Conservation (phyloP, 148 eudicot species). For the Rhododendron mucronatum region DNA sequence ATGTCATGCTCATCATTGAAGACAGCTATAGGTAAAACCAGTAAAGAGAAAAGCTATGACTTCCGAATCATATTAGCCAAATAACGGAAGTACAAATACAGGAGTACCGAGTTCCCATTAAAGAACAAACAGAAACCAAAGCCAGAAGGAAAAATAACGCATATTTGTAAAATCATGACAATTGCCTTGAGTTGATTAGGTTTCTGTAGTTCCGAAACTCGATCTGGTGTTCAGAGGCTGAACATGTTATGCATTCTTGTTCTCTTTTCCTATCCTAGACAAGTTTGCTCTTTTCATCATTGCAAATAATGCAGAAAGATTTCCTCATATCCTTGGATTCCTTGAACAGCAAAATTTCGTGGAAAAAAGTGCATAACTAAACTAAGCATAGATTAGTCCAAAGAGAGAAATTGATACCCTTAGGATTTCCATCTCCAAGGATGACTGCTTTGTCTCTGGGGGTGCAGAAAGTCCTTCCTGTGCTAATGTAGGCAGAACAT, state of each 20-base stretch:
- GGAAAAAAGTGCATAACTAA: neutral
- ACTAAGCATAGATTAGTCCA: neutral
- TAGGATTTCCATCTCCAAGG: conserved; percentile 49
- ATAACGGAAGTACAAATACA: neutral
- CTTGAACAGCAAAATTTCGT: neutral
- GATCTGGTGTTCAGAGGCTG: neutral
- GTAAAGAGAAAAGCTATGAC: neutral
- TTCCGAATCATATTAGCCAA: neutral
- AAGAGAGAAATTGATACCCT: conserved; percentile 24
- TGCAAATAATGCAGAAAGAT: neutral
- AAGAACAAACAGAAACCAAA: conserved; percentile 1
- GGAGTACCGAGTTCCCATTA: neutral
- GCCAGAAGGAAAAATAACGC: neutral
- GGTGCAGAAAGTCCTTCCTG: conserved; percentile 46
- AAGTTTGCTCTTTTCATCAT: neutral
- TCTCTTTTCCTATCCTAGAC: neutral
- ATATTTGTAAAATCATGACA: neutral
- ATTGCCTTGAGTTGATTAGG: neutral
- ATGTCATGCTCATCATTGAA: conserved; percentile 45
- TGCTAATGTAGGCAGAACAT: conserved; percentile 30
- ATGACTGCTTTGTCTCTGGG: conserved; percentile 39
- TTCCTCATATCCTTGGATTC: neutral
- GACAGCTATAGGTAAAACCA: conserved; percentile 20
- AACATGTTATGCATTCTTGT: neutral
- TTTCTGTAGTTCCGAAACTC: neutral